These are phyloP conservation scores for Aspergillus novoparasiticus DNA, from an alignment of 2,329 filamentous ascomycete genomes.

Conservation along the genomic window DNA sequence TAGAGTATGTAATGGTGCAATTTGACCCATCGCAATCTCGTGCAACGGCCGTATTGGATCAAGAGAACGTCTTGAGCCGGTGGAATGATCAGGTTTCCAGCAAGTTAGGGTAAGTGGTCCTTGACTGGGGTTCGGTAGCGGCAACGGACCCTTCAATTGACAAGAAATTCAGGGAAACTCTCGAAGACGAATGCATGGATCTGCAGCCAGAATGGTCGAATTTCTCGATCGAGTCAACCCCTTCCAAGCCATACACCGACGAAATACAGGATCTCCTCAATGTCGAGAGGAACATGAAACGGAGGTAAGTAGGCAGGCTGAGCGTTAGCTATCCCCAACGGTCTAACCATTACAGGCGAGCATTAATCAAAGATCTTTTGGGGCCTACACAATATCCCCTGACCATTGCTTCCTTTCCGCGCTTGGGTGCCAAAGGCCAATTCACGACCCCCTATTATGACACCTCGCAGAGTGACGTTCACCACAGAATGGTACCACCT, in stretches of 20 bases:
- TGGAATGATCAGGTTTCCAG: background rate
- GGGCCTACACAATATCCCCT: background rate
- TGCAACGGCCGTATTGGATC: slow-evolving; percentile 15
- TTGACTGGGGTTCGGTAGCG: no score
- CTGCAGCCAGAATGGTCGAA: slow-evolving; percentile 19
- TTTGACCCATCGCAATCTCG: slow-evolving; percentile 7
- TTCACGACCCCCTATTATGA: background rate
- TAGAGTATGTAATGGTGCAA: slow-evolving; percentile 15
- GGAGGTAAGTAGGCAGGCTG: slow-evolving; percentile 16
- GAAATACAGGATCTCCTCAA: slow-evolving; percentile 13
- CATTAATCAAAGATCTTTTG: background rate
- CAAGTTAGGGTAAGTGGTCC: background rate
- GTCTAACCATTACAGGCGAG: background rate
- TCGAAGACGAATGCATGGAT: background rate
- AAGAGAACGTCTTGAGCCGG: slow-evolving; percentile 12
- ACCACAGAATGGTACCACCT: background rate
- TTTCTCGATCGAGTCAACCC: slow-evolving; percentile 20
- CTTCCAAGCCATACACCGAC: slow-evolving; percentile 19
- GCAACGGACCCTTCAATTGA: background rate
- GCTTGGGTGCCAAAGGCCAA: background rate
- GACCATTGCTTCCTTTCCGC: background rate
- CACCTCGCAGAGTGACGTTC: background rate
- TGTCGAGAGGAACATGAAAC: slow-evolving; percentile 22
- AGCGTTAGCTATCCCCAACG: background rate
- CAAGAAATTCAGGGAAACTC: background rate